Percentiles rank a stretch among this genome's conserved stretches.
These are phyloP conservation scores for Breynia disticha DNA, from an alignment of 441 rosid species.

Conservation along the genomic window DNA sequence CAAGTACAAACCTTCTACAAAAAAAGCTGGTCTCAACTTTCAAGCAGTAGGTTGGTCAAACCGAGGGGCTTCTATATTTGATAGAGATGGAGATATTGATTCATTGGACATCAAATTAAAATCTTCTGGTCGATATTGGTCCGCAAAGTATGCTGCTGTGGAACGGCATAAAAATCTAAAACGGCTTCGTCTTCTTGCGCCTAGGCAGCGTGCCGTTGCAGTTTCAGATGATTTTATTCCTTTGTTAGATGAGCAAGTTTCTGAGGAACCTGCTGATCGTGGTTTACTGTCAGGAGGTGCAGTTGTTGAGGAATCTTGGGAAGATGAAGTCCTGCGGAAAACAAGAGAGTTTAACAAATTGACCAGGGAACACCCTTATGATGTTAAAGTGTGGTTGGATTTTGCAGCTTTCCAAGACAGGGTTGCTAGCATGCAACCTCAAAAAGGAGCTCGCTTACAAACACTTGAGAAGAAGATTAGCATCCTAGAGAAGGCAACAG, in stretches of 20 bases:
- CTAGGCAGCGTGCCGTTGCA: constrained; percentile 22
- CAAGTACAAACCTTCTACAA: constrained; percentile 47
- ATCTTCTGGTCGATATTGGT: constrained; percentile 81
- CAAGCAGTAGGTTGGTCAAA: constrained; percentile 27
- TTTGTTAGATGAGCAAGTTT: constrained; percentile 30
- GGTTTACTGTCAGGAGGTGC: constrained; percentile 22
- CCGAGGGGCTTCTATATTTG: constrained; percentile 31
- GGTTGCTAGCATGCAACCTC: constrained; percentile 62
- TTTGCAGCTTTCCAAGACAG: constrained; percentile 77
- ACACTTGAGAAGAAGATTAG: constrained; percentile 89
- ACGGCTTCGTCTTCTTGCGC: constrained; percentile 42
- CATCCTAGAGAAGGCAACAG: constrained; percentile 83
- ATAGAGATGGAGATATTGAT: constrained; percentile 59
- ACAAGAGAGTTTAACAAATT: constrained; percentile 67
- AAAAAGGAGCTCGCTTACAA: constrained; percentile 80
- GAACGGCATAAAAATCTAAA: constrained; percentile 56
- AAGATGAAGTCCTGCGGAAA: constrained; percentile 71
- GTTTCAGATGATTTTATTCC: constrained; percentile 55
- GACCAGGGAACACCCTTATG: constrained; percentile 72
- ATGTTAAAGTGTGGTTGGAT: constrained; percentile 71
- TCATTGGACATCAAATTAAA: constrained; percentile 51
- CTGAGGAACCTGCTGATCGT: constrained; percentile 23
- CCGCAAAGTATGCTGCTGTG: constrained; percentile 60
- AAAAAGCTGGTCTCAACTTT: constrained; percentile 22
- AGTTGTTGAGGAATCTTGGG: constrained; percentile 77